Evolutionary conservation across 805 yeast genomes (phyloP).

Genomic region (Novakomyces olei): DNA sequence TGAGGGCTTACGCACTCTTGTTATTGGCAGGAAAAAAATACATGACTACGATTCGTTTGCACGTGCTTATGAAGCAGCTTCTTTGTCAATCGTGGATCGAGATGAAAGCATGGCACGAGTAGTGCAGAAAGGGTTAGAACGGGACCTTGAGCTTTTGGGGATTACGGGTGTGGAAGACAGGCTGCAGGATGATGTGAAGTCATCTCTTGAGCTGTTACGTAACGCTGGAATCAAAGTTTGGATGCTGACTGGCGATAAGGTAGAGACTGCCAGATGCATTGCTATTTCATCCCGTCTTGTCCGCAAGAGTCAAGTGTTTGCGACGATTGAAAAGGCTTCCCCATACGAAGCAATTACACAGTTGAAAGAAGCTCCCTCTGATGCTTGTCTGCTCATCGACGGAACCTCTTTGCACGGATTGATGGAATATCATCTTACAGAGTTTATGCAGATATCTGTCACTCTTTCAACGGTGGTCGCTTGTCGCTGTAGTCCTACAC

Average conservation of each 20-base stretch:
- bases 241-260: conserved; percentile 99
- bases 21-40: conserved; percentile 67
- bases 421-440: conserved; percentile 37
- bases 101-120: conserved; percentile 52
- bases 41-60: conserved; percentile 39
- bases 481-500: conserved; percentile 96
- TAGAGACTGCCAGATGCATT: conserved; percentile 94
- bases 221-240: conserved; percentile 95
- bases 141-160: conserved; percentile 67
- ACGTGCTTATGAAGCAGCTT: conserved; percentile 44
- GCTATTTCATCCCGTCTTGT: conserved; percentile 88
- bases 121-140: conserved; percentile 49
- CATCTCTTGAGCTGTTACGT: conserved; percentile 73
- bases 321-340: conserved; percentile 47
- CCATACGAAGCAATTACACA: conserved; percentile 47
- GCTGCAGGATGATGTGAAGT: conserved; percentile 72
- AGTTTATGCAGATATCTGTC: conserved; percentile 59
- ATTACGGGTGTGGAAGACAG: conserved; percentile 95
- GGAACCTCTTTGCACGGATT: conserved; percentile 71
- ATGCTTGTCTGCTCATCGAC: conserved; percentile 66
- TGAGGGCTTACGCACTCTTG: conserved; percentile 89
- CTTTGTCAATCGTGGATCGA: conserved; percentile 56
- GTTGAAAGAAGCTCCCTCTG: conserved; percentile 31
- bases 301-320: conserved; percentile 82
- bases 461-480: conserved; percentile 86